phyloP scores from a whole-genome alignment of 495 filamentous ascomycete genomes.

The Terfezia claveryi region DNA sequence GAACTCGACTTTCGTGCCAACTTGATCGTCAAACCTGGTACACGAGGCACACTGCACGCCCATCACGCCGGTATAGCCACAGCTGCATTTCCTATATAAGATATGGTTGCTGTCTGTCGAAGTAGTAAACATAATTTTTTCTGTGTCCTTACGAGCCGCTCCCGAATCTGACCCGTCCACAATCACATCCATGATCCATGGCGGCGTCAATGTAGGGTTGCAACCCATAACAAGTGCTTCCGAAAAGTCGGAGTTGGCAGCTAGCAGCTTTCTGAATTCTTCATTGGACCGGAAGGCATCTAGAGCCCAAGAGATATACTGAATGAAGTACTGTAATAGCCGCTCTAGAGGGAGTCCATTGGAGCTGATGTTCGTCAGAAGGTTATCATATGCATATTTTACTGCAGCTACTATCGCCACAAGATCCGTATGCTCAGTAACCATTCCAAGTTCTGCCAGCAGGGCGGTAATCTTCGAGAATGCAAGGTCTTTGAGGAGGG shows the following conservation, averaged over 20 bases:
- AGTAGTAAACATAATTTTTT: no score
- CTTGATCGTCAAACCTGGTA: no score
- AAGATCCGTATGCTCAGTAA: background rate
- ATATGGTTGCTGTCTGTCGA: no score
- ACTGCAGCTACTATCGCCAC: background rate
- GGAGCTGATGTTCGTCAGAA: background rate
- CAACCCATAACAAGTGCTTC: background rate
- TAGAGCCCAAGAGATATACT: background rate
- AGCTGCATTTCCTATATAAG: no score
- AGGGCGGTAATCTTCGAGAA: background rate
- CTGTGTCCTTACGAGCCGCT: no score
- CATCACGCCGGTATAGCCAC: no score
- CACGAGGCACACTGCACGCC: no score
- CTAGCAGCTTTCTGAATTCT: background rate
- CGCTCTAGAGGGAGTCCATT: background rate
- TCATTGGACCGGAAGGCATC: background rate
- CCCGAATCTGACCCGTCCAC: no score
- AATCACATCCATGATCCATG: no score
- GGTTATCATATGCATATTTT: background rate
- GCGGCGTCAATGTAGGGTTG: no score
- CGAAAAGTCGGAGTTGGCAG: background rate
- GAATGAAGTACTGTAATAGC: background rate
- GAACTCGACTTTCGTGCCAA: no score
- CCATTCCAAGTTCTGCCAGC: background rate
- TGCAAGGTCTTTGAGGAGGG: background rate